Conservation (phyloP, 345 rosid genomes). For the Noccaea caerulescens region DNA sequence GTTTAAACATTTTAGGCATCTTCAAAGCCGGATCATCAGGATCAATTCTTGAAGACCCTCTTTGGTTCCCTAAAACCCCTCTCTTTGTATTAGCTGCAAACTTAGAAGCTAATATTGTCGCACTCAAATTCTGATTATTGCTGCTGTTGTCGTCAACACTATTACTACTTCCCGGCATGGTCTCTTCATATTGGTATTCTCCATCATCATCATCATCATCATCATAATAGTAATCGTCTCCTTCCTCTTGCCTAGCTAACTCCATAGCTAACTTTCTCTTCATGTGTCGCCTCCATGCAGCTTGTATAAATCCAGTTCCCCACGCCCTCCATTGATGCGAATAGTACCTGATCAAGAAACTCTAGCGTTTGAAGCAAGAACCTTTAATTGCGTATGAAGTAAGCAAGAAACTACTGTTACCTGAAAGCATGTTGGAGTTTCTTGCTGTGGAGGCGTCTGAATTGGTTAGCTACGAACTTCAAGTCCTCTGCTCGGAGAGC, state of each 20-base stretch:
- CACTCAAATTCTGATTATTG: conserved; percentile 54
- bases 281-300: conserved; percentile 68
- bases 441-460: conserved; percentile 86
- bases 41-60: conserved; percentile 45
- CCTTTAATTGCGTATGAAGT: not conserved
- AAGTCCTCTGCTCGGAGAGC: conserved; percentile 79
- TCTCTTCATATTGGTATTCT: conserved; percentile 22
- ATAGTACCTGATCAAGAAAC: conserved; percentile 61
- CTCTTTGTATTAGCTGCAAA: conserved; percentile 66
- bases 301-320: conserved; percentile 81
- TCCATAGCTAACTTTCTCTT: conserved; percentile 70
- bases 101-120: conserved; percentile 67
- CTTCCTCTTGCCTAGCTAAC: conserved; percentile 64
- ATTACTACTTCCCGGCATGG: conserved; percentile 25
- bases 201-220: conserved; percentile 22
- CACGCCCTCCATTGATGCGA: conserved; percentile 92
- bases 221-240: conserved; percentile 36
- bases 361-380: conserved; percentile 8
- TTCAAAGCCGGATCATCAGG: conserved; percentile 61
- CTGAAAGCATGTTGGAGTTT: conserved; percentile 88
- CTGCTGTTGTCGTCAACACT: conserved; percentile 15
- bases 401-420: conserved; percentile 18
- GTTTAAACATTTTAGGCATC: conserved; percentile 89
- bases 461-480: conserved; percentile 76
- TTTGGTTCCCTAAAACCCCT: conserved; percentile 48